Evolutionary conservation across 768 basidiomycete genomes (phyloP).

Genomic region (Psilocybe sp.): DNA sequence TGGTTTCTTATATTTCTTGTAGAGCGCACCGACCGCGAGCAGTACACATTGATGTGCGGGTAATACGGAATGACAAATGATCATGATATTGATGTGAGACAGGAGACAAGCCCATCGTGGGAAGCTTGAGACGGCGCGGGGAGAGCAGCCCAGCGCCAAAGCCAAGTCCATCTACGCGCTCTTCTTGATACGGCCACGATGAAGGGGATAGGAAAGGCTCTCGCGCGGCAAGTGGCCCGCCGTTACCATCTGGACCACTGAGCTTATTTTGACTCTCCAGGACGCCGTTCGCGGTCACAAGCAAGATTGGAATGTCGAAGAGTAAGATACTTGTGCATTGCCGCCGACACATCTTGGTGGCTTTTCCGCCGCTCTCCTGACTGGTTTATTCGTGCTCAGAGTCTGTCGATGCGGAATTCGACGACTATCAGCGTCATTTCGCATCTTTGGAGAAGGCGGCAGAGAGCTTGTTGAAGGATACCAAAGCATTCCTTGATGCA

Average conservation of each 20-base stretch:
- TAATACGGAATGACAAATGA: no score
- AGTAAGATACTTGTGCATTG: conserved; percentile 49
- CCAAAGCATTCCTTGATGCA: conserved; percentile 81
- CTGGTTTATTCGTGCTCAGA: conserved; percentile 34
- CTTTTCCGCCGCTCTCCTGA: background rate
- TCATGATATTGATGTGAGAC: no score
- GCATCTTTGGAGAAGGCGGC: conserved; percentile 71
- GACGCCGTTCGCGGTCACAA: conserved; percentile 87
- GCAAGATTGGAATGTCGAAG: conserved; percentile 89
- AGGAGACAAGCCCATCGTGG: conserved; percentile 13
- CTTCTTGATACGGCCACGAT: conserved; percentile 35
- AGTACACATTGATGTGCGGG: no score
- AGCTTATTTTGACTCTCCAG: conserved; percentile 33
- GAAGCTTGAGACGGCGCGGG: conserved; percentile 3
- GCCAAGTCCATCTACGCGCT: background rate
- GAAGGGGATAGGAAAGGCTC: conserved; percentile 82
- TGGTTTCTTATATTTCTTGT: no score
- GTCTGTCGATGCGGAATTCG: conserved; percentile 86
- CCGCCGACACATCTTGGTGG: background rate
- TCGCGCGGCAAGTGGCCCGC: conserved; percentile 74
- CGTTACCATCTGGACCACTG: conserved; percentile 1
- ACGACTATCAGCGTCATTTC: conserved; percentile 83
- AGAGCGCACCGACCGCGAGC: no score
- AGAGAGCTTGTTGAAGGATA: conserved; percentile 91
- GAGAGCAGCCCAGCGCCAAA: no score